A percentile compares a stretch with the other conserved stretches of the same genome.
These are phyloP conservation scores for Geotrichum carabidarum DNA, from an alignment of 1,139 yeast species.

Conservation along the genomic window DNA sequence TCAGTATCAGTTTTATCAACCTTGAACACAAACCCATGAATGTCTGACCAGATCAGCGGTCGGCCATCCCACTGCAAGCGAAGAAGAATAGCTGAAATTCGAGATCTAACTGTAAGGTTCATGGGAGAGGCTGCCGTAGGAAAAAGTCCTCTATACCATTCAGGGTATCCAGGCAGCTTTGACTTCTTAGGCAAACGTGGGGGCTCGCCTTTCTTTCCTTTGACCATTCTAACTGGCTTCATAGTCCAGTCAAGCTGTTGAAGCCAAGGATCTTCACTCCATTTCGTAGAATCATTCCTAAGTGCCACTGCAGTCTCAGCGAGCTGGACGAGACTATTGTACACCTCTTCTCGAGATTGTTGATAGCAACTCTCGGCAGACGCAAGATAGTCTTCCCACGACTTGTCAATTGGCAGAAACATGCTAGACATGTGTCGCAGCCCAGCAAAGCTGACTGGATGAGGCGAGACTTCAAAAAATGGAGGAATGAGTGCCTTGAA, in stretches of 20 bases:
- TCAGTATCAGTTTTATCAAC: conserved; percentile 43
- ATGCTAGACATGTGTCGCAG: conserved; percentile 69
- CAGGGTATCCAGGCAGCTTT: conserved; percentile 84
- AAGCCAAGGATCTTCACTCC: conserved; percentile 73
- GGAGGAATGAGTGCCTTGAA: conserved; percentile 64
- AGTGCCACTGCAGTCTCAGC: conserved; percentile 55
- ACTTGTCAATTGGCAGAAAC: conserved; percentile 68
- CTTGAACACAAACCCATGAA: conserved; percentile 85
- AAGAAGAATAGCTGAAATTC: conserved; percentile 71
- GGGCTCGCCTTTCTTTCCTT: conserved; percentile 55
- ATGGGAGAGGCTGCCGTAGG: conserved; percentile 46
- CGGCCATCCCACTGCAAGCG: conserved; percentile 79
- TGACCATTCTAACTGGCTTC: conserved; percentile 55
- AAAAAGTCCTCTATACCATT: conserved; percentile 81
- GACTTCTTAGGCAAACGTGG: conserved; percentile 52
- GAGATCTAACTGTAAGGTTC: conserved; percentile 62
- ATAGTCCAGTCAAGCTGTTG: conserved; percentile 83
- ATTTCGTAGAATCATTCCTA: conserved; percentile 35
- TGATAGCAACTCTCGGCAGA: conserved; percentile 65
- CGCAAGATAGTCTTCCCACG: conserved; percentile 69
- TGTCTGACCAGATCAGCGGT: conserved; percentile 75
- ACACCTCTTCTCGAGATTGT: conserved; percentile 53
- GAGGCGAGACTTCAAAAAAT: conserved; percentile 69
- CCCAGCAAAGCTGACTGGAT: conserved; percentile 93
- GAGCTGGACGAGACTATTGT: conserved; percentile 52